Conservation (phyloP, 495 filamentous ascomycete species). For the Filosporella fistucella region DNA sequence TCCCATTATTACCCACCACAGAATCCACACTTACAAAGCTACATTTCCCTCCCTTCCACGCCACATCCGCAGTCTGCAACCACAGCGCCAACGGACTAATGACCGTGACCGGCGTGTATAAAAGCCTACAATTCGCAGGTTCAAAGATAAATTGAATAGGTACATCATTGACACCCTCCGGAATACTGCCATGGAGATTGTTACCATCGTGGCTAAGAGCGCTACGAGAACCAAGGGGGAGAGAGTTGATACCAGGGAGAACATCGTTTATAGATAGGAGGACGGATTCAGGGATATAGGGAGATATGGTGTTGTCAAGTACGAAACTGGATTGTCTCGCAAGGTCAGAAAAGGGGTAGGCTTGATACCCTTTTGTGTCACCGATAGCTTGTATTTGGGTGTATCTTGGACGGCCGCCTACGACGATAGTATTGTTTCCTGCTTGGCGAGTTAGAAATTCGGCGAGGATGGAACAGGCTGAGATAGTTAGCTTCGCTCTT, state of each 20-base stretch:
- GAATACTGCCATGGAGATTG: too few species aligned
- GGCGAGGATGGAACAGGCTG: constrained; percentile 53
- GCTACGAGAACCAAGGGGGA: too few species aligned
- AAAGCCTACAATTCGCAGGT: constrained; percentile 48
- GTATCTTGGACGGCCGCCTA: constrained; percentile 51
- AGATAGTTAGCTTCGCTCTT: too few species aligned
- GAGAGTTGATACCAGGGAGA: too few species aligned
- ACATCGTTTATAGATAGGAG: too few species aligned
- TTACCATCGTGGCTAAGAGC: too few species aligned
- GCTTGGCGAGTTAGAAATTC: constrained; percentile 48
- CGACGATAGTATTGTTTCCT: constrained; percentile 50
- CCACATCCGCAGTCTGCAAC: constrained; percentile 29
- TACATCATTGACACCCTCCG: constrained; percentile 14
- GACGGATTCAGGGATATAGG: constrained; percentile 15
- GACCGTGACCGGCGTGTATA: constrained; percentile 42
- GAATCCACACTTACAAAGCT: too few species aligned
- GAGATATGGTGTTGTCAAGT: constrained; percentile 4
- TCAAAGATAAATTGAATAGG: constrained; percentile 51
- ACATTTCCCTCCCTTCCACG: too few species aligned
- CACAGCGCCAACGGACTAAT: constrained; percentile 35
- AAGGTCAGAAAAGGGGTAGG: background rate
- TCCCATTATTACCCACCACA: too few species aligned
- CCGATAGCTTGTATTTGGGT: constrained; percentile 57
- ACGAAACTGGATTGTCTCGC: background rate
- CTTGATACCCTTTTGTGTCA: constrained; percentile 52